Evolutionary conservation across 1,284 basidiomycete species (phyloP), one percentile per base, ranked within the genome.

Genomic region (Agaricales sp.): DNA sequence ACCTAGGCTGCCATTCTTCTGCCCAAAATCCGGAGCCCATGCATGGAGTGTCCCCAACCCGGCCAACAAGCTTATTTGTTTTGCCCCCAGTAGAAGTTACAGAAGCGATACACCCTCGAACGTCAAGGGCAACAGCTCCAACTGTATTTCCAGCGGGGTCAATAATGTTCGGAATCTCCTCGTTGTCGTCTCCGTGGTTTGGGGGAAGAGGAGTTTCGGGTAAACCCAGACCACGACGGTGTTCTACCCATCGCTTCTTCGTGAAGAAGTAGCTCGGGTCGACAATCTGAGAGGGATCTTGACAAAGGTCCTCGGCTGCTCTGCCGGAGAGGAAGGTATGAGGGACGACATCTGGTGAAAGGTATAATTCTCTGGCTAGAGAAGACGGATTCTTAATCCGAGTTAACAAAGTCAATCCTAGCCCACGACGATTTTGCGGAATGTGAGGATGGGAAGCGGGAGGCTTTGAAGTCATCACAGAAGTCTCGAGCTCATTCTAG

Each of bases 21-120:
- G 87, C 85, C 85, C 85, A 89, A 64, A 83, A 92, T 0, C 89
- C 89, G 11, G 75, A 67, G 1, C 84, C 87, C 74, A 86, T 82
- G 25, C 75, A 65, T 0, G 88, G 87, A 1, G 89, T 91, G 57
- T 91, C 89, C 1, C 88, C 88, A 21, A 91, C 71, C 6, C 87
- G 73, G 2, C 88, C 88, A 3, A 81, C 82, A 14, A 87, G 70
- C 61, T 92, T 91, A 65, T 92, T 91, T 23, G 87, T 91, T 46
- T 70, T 70, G 1, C 88, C 89, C 21, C 88, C 89, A 0, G 87
- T 92, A 1, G 85, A 88, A 1, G 88, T 92, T 8, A 83, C 69
- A 3, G 73, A 66, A 1, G 80, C 78, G 47, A 91, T 80, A 57
- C 84, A 85, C 0, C 88, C 87, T 20, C 77, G 67, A 2, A 71